Evolutionary conservation across 2,329 filamentous ascomycete species (phyloP), one percentile per base, ranked within the genome.

Genomic region (Triangularia verruculosa): DNA sequence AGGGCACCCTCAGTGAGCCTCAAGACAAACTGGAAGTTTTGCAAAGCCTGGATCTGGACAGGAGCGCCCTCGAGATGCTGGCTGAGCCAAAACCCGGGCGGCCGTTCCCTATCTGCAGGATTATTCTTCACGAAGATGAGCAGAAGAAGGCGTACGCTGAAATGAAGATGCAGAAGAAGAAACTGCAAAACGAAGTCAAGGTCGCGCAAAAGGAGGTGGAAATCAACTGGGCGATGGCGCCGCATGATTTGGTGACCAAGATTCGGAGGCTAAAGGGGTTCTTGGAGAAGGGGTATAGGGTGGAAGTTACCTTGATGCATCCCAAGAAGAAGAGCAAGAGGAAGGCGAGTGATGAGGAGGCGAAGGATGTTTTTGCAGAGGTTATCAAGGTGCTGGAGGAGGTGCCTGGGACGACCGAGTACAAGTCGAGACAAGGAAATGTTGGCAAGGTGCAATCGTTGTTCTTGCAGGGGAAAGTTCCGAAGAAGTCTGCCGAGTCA

Each of bases 171-270:
- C 22, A 22, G 8, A 54, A 60, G 27, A 61, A 56, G 68, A 74
- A 75, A 57, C 68, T 74, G 51, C 76, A 80, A 65, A 79, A 77
- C 67, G 78, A 78, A 66, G 75, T 77, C 70, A 79, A 73, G 68
- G 71, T 78, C 34, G 81, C 80, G 68, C 73, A 76, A 15, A 97
- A 97, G 78, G 89, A 89, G 73, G 76, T 97, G n/a, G 93, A 97
- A 78, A 70, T 98, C 70, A 94, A 92, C 75, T 98, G 93, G 93
- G 88, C 89, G 32, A 96, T 96, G 71, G 88, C 87, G 65, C 73
- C 76, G 12, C 85, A 94, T 73, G 93, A 97, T 78, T 75, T 97
- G 59, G 78, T 78, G n/a, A 88, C 91, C 74, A 85, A 89, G 72
- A 74, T 95, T 74, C 84, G 84, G 71, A 86, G 87, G 77, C 74